Evolutionary conservation across 1,284 basidiomycete genomes (phyloP).

Genomic region (Leccinum fallax): DNA sequence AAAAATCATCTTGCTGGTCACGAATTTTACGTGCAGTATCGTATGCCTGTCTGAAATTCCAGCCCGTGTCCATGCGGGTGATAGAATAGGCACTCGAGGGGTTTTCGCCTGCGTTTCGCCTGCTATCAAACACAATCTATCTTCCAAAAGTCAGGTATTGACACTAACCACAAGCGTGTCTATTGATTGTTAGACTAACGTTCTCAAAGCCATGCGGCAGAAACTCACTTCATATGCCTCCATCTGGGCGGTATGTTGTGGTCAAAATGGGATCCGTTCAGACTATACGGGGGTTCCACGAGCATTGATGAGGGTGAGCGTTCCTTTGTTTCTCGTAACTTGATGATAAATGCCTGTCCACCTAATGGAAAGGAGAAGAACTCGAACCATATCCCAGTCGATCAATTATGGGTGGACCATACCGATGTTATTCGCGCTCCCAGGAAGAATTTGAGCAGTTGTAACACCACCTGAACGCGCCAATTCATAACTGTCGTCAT

Average conservation of each 20-base stretch:
- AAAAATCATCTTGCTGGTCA: constrained; percentile 66
- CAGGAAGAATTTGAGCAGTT: constrained; percentile 51
- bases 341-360: constrained; percentile 72
- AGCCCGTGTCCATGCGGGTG: constrained; percentile 63
- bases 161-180: constrained; percentile 65
- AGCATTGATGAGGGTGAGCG: constrained; percentile 63
- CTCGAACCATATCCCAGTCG: not conserved
- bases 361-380: constrained; percentile 38
- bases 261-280: constrained; percentile 39
- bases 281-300: constrained; percentile 58
- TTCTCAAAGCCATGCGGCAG: not conserved
- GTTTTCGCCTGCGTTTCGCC: constrained; percentile 28
- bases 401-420: not conserved
- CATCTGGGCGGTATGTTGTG: constrained; percentile 42
- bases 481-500: constrained; percentile 50
- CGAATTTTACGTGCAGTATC: constrained; percentile 72
- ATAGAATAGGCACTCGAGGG: constrained; percentile 35
- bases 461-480: constrained; percentile 58
- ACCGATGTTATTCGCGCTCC: constrained; percentile 65
- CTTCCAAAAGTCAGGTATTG: constrained; percentile 14
- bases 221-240: constrained; percentile 61
- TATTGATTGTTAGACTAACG: constrained; percentile 25
- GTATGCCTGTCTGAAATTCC: constrained; percentile 62
- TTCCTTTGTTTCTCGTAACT: constrained; percentile 60
- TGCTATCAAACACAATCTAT: not conserved